phyloP scores from a whole-genome alignment of 768 basidiomycete species.

The Panaeolus papilionaceus region DNA sequence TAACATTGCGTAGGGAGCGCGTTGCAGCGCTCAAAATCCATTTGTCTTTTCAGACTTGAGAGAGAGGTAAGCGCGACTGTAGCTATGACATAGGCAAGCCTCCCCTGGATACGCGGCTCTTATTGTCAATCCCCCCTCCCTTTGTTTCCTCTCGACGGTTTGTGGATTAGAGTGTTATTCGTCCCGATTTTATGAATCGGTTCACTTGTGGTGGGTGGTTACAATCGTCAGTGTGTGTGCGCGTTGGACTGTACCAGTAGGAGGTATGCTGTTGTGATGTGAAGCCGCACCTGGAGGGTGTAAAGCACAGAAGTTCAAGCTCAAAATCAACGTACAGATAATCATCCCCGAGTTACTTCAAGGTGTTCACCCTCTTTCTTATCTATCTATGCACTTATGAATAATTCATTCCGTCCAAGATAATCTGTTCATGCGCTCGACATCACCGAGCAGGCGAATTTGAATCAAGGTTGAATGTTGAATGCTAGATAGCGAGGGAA shows the following conservation, averaged over 20 bases:
- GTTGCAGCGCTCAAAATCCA: slow-evolving; percentile 8
- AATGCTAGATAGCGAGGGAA: neutral
- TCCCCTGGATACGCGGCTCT: slow-evolving; percentile 2
- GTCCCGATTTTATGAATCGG: neutral
- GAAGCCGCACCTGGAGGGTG: neutral
- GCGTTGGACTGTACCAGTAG: neutral
- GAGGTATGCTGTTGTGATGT: neutral
- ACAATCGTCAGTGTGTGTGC: neutral
- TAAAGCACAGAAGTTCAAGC: neutral
- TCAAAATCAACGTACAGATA: neutral
- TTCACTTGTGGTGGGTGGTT: neutral
- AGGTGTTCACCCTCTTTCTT: neutral
- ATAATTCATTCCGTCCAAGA: neutral
- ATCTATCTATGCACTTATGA: neutral
- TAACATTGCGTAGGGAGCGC: no score
- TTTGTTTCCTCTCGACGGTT: neutral
- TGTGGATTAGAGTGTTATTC: neutral
- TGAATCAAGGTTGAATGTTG: no score
- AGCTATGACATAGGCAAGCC: neutral
- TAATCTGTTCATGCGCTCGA: neutral
- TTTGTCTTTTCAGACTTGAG: neutral
- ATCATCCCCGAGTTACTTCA: neutral
- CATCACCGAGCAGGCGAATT: neutral
- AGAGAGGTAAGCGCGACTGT: neutral
- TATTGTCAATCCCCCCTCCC: neutral